These are phyloP conservation scores for Chaetomium tenue DNA, from an alignment of 495 filamentous ascomycete genomes.

Conservation along the genomic window DNA sequence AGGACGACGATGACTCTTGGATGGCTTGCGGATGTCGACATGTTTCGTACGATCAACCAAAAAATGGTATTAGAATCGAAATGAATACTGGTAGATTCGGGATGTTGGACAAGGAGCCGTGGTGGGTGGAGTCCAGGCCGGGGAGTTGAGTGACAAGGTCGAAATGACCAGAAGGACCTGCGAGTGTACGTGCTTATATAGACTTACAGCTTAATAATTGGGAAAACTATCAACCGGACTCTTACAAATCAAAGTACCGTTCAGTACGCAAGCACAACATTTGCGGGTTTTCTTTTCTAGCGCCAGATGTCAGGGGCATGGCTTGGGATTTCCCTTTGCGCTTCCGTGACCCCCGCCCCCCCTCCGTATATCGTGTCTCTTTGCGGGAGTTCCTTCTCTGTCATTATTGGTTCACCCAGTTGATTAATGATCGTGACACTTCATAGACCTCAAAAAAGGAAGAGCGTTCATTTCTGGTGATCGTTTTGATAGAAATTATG, in stretches of 20 bases:
- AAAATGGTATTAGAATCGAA: background rate
- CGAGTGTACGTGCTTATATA: background rate
- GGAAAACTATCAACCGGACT: background rate
- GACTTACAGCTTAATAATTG: background rate
- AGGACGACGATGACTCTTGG: slow-evolving; percentile 7
- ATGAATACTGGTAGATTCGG: background rate
- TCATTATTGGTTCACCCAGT: background rate
- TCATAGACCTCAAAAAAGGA: background rate
- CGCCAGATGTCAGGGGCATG: background rate
- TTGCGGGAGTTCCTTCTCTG: too few species aligned
- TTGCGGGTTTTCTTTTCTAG: background rate
- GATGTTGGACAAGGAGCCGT: background rate
- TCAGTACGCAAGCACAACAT: background rate
- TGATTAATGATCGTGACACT: background rate
- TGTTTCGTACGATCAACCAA: background rate
- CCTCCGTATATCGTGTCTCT: too few species aligned
- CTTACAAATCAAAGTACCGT: background rate
- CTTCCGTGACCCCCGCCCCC: too few species aligned
- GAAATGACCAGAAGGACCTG: background rate
- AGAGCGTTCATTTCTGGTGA: background rate
- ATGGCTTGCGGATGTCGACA: slow-evolving; percentile 5
- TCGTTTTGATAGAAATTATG: background rate
- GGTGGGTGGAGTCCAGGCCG: background rate
- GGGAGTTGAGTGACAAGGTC: background rate
- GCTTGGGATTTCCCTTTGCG: background rate